Evolutionary conservation across 495 filamentous ascomycete species (phyloP).

Genomic region (Penicillium argentinense): DNA sequence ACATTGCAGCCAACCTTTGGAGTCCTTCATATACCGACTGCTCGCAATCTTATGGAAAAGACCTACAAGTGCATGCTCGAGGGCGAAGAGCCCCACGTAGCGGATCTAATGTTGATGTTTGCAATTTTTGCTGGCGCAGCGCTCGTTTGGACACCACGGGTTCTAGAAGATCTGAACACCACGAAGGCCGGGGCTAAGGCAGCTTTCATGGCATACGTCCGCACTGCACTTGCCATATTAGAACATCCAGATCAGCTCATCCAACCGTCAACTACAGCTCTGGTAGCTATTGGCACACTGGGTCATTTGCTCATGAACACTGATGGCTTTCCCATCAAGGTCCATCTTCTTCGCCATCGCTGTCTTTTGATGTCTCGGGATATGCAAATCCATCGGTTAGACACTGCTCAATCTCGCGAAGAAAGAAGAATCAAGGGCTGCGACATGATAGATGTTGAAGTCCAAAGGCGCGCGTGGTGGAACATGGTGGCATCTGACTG

Average conservation of each 20-base stretch:
- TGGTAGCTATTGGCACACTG: constrained; percentile 22
- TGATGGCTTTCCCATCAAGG: constrained; percentile 20
- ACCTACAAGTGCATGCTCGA: constrained; percentile 22
- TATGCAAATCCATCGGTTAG: constrained; percentile 28
- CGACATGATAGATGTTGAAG: constrained; percentile 29
- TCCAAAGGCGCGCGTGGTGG: constrained; percentile 35
- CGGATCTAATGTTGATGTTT: constrained; percentile 21
- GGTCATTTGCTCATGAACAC: constrained; percentile 22
- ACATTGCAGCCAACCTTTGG: constrained; percentile 23
- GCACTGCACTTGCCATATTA: constrained; percentile 19
- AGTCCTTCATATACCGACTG: constrained; percentile 30
- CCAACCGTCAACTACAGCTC: constrained; percentile 23
- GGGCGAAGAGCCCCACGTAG: constrained; percentile 12
- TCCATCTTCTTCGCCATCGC: constrained; percentile 21
- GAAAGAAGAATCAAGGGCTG: constrained; percentile 24
- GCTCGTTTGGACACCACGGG: constrained; percentile 20
- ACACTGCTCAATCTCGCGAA: constrained; percentile 20
- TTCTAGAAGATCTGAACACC: constrained; percentile 19
- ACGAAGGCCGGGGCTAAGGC: constrained; percentile 18
- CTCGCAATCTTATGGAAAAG: constrained; percentile 17
- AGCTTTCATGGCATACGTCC: constrained; percentile 23
- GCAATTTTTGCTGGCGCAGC: constrained; percentile 26
- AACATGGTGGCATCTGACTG: constrained; percentile 33
- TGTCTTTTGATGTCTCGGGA: constrained; percentile 25
- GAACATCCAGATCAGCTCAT: constrained; percentile 18